Base-by-base conservation (phyloP, 768 basidiomycete genomes). In the Lactarius sanguifluus region DNA sequence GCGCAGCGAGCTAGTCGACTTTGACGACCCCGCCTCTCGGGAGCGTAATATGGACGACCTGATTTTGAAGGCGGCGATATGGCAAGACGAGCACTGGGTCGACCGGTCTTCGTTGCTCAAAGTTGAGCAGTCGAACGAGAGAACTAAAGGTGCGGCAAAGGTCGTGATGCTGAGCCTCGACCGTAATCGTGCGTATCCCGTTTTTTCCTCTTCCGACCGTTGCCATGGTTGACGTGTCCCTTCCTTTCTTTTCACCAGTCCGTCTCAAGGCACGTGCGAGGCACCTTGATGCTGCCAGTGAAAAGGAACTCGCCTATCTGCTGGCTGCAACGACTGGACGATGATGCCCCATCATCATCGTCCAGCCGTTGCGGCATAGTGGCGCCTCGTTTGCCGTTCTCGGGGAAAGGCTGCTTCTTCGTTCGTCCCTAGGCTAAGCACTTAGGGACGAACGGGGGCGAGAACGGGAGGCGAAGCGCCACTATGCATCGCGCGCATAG, bases 1-100 rank as follows among this genome's bases (percentile, higher is more conserved):
- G 23, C 87, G 94, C 28, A 88, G 86, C 0, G 96, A 98, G 75
- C 85, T 90, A 68, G 83, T 95, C 66, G 89, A 93, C 68, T 91
- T 94, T 73, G 73, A 82, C 28, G 79, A 72, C 32, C 70, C 65
- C n/a, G 70, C 69, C 65, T 74, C 76, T 5, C 79, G 79, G 77
- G 89, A 90, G 56, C 83, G 90, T 45, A 93, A 84, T 67, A 95
- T 97, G 92, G 97, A 98, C 73, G 96, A 98, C 72, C 81, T 96
- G 61, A 97, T 99, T 65, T 83, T 98, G 54, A 89, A 91, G 72
- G 91, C 94, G 41, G 95, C 93, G 20, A 83, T 91, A 59, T 98
- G 94, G 92, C 96, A 98, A 73, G 84, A 90, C 62, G 90, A 94
- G 40, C 94, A 98, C 73, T 98, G 94, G 87, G 79, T 88, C 40